Evolutionary conservation across 192 early-diverging fungal species (phyloP), one percentile per base, ranked within the genome.

Genomic region (Umbelopsis vinacea): DNA sequence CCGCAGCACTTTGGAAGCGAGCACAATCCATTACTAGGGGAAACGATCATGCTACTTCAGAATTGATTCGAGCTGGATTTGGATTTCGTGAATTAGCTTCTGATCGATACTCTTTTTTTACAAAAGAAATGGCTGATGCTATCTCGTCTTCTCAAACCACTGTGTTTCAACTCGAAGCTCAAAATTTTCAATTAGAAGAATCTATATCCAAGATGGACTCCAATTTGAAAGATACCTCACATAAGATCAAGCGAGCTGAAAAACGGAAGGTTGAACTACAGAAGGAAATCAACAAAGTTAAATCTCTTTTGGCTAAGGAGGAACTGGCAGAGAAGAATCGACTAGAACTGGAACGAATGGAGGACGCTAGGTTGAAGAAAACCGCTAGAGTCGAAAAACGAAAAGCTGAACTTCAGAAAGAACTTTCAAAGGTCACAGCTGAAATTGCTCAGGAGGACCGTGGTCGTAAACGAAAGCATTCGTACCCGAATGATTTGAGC

Each of bases 81-180:
- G 45, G 67, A 5, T 68, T 46, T 22, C 37, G 67, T 22, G 67
- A 48, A 68, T 46, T 48, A 35, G 33, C 35, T 19, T 63, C 57
- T 19, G 57, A 63, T 37, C 57, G 57, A 35, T 63, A 63, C 35
- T 26, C 57, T 17, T 29, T 26, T 19, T 63, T 63, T n/a, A 33
- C 57, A 14, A 63, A 38, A 29, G 57, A 68, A n/a, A 68, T 47
- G 67, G 38, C 67, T 3, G 40, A 46, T 26, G 26, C 67, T 29
- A 68, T 68, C 37, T 22, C 67, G 12, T 17, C 26, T 14, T 19
- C 45, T 0, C 67, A 48, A 24, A 23, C 12, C 26, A 15, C 24
- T 12, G 40, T 47, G 12, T 24, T 68, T 29, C 45, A 68, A 21
- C 21, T 48, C 14, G 45, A 48, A 45, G 37, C 67, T 1, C 21